Evolutionary conservation across 2,329 filamentous ascomycete species (phyloP), one percentile per base, ranked within the genome.

Genomic region (Arachnomyces sp.): DNA sequence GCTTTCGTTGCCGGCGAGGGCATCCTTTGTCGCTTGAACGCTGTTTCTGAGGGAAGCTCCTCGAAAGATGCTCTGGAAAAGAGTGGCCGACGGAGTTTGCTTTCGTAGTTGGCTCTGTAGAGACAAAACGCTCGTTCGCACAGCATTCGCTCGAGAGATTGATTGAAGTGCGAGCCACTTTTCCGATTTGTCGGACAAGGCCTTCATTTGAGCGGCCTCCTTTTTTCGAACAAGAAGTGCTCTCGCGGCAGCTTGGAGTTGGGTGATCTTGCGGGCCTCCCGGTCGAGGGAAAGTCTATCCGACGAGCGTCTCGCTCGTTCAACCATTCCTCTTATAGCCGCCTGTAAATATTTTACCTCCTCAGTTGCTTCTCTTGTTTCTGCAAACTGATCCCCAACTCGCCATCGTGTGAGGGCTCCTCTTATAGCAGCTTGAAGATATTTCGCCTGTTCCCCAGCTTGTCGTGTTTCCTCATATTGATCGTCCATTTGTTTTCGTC

Each of bases 291-390:
- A 44, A 12, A 43, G 28, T 46, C 35, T 13, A 37, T 31, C 13
- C 44, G 34, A 17, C 50, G 36, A 25, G 35, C 34, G 4, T 38
- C 33, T 18, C 50, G 43, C 3, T 37, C 28, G 20, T 25, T 25
- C 20, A 25, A 25, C 5, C 20, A 25, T 25, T 25, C 20, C 20
- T 52, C 81, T 74, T 53, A 83, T 76, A 45, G 66, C 65, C 25
- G 69, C 64, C 43, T 78, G 73, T 11, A 78, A 18, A 61, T 52
- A 29, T 58, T 73, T 61, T 56, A 87, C 74, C 48, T 77, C 71
- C 32, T 74, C 71, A 41, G 88, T 73, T 36, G 81, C 77, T 39
- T 77, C 76, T 48, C 72, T 74, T 38, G 74, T 81, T 44, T 72
- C 68, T 48, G 72, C 70, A 54, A 88, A 73, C 53, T 82, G 73